phyloP scores from a whole-genome alignment of 2,329 filamentous ascomycete species.

The Alternaria dauci region DNA sequence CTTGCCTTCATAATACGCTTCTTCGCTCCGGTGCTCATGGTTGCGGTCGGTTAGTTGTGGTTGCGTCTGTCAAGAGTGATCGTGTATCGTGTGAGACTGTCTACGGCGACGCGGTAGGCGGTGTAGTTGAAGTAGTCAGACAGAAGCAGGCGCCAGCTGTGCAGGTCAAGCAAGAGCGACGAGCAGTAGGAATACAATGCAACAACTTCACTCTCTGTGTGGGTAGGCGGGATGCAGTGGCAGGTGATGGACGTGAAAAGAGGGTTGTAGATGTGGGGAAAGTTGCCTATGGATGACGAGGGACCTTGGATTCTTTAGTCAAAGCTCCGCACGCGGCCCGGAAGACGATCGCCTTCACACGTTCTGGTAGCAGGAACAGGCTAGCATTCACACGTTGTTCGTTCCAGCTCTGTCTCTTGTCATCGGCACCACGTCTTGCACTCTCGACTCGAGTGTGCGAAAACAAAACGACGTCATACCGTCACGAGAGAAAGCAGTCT shows the following conservation, averaged over 20 bases:
- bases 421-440: background rate
- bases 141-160: background rate
- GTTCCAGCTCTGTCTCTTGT: slow-evolving; percentile 4
- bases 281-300: slow-evolving; percentile 24
- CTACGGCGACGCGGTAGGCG: slow-evolving; percentile 7
- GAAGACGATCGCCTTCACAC: slow-evolving; percentile 13
- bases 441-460: background rate
- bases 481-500: background rate
- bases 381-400: slow-evolving; percentile 10
- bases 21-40: slow-evolving; percentile 51
- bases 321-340: slow-evolving; percentile 24
- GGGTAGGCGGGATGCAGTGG: slow-evolving; percentile 9
- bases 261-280: slow-evolving; percentile 22
- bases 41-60: slow-evolving; percentile 23
- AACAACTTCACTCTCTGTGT: slow-evolving; percentile 9
- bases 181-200: background rate
- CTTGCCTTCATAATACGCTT: slow-evolving; percentile 58
- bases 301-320: slow-evolving; percentile 18
- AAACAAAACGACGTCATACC: slow-evolving; percentile 16
- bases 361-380: slow-evolving; percentile 6
- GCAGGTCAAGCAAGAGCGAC: background rate
- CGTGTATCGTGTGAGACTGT: slow-evolving; percentile 3
- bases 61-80: background rate
- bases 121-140: background rate
- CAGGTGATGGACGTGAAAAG: slow-evolving; percentile 12